Evolutionary conservation across 2,329 filamentous ascomycete species (phyloP).

Genomic region (Paracamarosporium sp.): DNA sequence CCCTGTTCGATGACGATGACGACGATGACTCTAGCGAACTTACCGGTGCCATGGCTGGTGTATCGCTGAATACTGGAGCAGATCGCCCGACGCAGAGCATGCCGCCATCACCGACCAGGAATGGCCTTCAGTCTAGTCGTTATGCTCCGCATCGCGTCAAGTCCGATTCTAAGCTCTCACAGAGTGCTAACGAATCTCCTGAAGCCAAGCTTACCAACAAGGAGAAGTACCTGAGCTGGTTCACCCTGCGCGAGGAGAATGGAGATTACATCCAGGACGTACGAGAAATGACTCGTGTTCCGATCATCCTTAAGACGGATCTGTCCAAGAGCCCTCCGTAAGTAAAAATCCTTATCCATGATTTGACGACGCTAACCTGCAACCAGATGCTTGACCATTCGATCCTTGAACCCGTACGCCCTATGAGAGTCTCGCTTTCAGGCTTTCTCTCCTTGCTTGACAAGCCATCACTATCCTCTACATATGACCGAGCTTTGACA

Average conservation of each 20-base stretch:
- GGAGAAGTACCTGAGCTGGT: slow-evolving; percentile 93
- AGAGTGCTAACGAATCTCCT: slow-evolving; percentile 68
- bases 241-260: slow-evolving; percentile 87
- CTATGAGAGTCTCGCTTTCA: slow-evolving; percentile 41
- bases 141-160: slow-evolving; percentile 81
- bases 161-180: slow-evolving; percentile 90
- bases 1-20: slow-evolving; percentile 95
- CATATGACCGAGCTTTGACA: slow-evolving; percentile 29
- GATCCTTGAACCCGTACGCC: slow-evolving; percentile 81
- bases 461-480: slow-evolving; percentile 4
- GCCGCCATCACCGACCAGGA: slow-evolving; percentile 85
- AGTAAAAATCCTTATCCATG: slow-evolving; percentile 56
- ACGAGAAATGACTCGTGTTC: slow-evolving; percentile 94
- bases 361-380: slow-evolving; percentile 23
- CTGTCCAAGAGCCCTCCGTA: slow-evolving; percentile 99
- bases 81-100: slow-evolving; percentile 96
- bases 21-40: slow-evolving; percentile 83
- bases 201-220: slow-evolving; percentile 88
- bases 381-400: slow-evolving; percentile 78
- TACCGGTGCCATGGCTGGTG: slow-evolving; percentile 89
- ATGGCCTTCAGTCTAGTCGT: slow-evolving; percentile 67
- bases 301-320: slow-evolving; percentile 98
- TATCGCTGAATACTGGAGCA: slow-evolving; percentile 71
- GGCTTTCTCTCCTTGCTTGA: slow-evolving; percentile 69
- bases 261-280: slow-evolving; percentile 98